A percentile compares a stretch with the other conserved stretches of the same genome.
Evolutionary conservation across 2,329 filamentous ascomycete species (phyloP).

Genomic region (Trichoderma sp.): DNA sequence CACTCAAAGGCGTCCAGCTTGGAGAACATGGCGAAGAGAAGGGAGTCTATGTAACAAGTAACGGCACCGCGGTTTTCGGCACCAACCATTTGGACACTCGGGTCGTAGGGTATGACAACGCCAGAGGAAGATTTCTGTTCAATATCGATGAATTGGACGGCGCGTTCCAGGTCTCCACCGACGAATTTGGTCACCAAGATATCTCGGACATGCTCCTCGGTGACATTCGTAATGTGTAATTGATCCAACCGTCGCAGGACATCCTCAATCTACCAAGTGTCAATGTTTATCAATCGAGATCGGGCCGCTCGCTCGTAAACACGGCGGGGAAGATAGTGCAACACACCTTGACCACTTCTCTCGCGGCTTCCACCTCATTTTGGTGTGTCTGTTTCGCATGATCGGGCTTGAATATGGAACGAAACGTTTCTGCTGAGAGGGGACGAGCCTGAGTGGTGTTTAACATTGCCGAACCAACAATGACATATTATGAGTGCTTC

Average conservation of each 20-base stretch:
- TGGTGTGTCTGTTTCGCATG: conserved; percentile 46
- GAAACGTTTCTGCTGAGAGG: conserved; percentile 55
- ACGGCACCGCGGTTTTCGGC: conserved; percentile 82
- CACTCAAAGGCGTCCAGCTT: conserved; percentile 87
- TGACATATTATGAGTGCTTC: background rate
- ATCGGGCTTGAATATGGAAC: conserved; percentile 62
- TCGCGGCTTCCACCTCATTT: conserved; percentile 21
- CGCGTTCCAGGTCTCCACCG: conserved; percentile 67
- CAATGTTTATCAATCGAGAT: background rate
- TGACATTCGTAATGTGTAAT: conserved; percentile 45
- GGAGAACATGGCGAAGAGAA: conserved; percentile 95
- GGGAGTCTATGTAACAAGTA: conserved; percentile 90
- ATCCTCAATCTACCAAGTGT: conserved; percentile 38
- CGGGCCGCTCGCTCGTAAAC: background rate
- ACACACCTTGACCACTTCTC: conserved; percentile 40
- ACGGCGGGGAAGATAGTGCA: background rate
- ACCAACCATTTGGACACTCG: conserved; percentile 69
- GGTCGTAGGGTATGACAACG: conserved; percentile 70
- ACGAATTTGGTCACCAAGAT: conserved; percentile 61
- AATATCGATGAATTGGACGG: conserved; percentile 72
- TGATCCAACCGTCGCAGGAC: conserved; percentile 41
- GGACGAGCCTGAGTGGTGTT: conserved; percentile 45
- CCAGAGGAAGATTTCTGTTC: conserved; percentile 80
- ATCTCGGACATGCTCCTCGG: conserved; percentile 55
- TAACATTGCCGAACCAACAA: conserved; percentile 19